These are phyloP conservation scores for Volutella citrinella DNA, from an alignment of 2,329 filamentous ascomycete genomes.

Conservation along the genomic window DNA sequence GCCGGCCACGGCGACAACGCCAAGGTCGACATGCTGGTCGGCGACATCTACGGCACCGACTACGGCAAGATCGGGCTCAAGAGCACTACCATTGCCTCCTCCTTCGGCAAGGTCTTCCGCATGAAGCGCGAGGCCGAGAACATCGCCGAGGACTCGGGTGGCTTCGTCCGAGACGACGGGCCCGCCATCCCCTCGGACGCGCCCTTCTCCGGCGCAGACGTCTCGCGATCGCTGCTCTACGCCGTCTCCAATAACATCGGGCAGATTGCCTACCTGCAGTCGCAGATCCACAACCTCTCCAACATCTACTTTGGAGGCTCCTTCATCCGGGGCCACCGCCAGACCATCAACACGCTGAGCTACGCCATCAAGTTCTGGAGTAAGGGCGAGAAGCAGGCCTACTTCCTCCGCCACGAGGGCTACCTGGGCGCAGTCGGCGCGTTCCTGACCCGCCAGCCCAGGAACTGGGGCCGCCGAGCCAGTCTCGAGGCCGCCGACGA, in stretches of 20 bases:
- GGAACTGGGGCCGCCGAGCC: constrained; percentile 83
- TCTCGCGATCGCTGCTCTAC: constrained; percentile 87
- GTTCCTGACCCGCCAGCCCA: constrained; percentile 86
- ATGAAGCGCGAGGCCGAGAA: constrained; percentile 83
- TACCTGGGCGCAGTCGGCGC: constrained; percentile 93
- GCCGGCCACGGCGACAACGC: constrained; percentile 90
- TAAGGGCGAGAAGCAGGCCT: constrained; percentile 89
- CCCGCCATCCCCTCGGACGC: constrained; percentile 34
- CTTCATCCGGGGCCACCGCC: constrained; percentile 92
- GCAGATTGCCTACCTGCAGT: constrained; percentile 96
- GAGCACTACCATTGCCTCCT: constrained; percentile 91
- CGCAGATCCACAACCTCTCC: constrained; percentile 85
- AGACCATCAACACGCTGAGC: constrained; percentile 96
- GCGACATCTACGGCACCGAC: constrained; percentile 95
- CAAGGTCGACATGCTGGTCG: constrained; percentile 93
- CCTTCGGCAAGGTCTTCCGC: constrained; percentile 94
- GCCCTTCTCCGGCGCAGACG: constrained; percentile 74
- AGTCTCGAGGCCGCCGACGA: constrained; percentile 61
- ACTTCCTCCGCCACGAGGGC: constrained; percentile 92
- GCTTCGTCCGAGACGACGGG: constrained; percentile 44
- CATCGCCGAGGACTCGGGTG: constrained; percentile 70
- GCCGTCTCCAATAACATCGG: constrained; percentile 98
- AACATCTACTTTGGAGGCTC: constrained; percentile 97
- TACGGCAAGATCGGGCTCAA: constrained; percentile 97
- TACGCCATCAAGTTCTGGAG: constrained; percentile 99